phyloP scores from a whole-genome alignment of 2,329 filamentous ascomycete species.

The Fusarium paranaense region DNA sequence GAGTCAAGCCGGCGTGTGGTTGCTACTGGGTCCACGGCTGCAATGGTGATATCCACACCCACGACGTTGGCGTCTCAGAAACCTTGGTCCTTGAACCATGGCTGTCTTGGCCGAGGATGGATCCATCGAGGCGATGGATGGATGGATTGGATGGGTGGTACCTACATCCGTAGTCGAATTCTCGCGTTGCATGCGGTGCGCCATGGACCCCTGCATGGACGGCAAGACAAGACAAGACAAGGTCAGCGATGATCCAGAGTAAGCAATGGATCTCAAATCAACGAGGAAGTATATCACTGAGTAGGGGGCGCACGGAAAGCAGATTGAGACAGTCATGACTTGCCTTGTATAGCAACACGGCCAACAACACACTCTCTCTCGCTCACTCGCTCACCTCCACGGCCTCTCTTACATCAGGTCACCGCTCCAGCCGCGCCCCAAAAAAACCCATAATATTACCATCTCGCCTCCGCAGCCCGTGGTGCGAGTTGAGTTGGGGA shows the following conservation, averaged over 20 bases:
- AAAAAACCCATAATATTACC: slow-evolving; percentile 3
- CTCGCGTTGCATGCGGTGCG: slow-evolving; percentile 7
- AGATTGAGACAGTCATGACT: not conserved
- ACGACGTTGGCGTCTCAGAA: slow-evolving; percentile 20
- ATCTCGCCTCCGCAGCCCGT: slow-evolving; percentile 22
- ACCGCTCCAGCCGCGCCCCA: slow-evolving; percentile 19
- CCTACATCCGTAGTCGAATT: slow-evolving; percentile 3
- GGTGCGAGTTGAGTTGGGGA: slow-evolving; percentile 20
- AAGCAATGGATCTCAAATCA: not conserved
- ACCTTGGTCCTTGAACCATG: slow-evolving; percentile 14
- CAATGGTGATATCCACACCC: slow-evolving; percentile 24
- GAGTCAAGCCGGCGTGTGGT: slow-evolving; percentile 29
- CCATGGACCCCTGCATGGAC: slow-evolving; percentile 18
- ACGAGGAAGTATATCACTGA: not conserved
- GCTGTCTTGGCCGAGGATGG: slow-evolving; percentile 2
- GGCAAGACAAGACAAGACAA: not conserved
- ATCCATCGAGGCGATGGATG: slow-evolving; percentile 8
- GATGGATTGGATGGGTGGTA: slow-evolving; percentile 11
- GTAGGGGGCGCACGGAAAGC: not conserved
- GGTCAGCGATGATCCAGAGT: slow-evolving; percentile 2
- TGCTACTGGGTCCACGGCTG: slow-evolving; percentile 28
- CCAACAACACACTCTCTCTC: not conserved
- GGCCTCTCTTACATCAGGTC: not conserved
- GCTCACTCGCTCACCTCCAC: not conserved
- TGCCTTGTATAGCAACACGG: not conserved